Evolutionary conservation across 73 alveolate genomes (phyloP).

Genomic region (Paramecium sonneborni): DNA sequence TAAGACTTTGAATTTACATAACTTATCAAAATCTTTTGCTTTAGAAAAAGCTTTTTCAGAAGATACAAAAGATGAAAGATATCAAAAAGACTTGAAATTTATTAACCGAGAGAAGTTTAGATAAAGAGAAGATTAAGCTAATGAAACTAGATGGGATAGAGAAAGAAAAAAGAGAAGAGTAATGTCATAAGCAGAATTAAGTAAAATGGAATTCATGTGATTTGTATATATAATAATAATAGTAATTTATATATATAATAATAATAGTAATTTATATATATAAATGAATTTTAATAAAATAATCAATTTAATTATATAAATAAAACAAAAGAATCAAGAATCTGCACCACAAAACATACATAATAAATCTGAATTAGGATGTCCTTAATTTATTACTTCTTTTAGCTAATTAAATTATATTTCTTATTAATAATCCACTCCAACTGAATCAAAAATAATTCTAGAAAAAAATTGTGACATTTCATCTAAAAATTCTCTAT

Average conservation of each 20-base stretch:
- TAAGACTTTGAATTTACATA: conserved; percentile 76
- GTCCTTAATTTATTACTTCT: conserved; percentile 27
- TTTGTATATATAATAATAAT: conserved; percentile 5
- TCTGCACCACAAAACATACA: conserved; percentile 60
- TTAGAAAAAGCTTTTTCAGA: conserved; percentile 78
- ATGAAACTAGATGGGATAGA: conserved; percentile 73
- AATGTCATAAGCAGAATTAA: conserved; percentile 40
- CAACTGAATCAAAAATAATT: neutral
- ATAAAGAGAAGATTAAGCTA: conserved; percentile 72
- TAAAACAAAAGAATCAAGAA: neutral
- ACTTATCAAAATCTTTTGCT: conserved; percentile 79
- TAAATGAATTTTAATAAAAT: neutral
- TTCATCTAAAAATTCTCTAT: conserved; percentile 22
- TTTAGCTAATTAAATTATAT: neutral
- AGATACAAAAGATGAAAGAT: conserved; percentile 76
- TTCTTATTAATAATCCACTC: neutral
- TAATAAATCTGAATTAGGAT: conserved; percentile 34
- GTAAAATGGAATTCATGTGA: conserved; percentile 65
- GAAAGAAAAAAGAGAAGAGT: conserved; percentile 58
- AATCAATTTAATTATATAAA: neutral
- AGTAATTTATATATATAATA: neutral
- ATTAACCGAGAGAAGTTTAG: conserved; percentile 75
- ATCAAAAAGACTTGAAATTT: conserved; percentile 73
- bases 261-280: too few relatives aligned
- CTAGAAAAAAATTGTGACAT: neutral